Base-by-base conservation (phyloP, 169 alveolate species). In the Plasmodium gallinaceum region DNA sequence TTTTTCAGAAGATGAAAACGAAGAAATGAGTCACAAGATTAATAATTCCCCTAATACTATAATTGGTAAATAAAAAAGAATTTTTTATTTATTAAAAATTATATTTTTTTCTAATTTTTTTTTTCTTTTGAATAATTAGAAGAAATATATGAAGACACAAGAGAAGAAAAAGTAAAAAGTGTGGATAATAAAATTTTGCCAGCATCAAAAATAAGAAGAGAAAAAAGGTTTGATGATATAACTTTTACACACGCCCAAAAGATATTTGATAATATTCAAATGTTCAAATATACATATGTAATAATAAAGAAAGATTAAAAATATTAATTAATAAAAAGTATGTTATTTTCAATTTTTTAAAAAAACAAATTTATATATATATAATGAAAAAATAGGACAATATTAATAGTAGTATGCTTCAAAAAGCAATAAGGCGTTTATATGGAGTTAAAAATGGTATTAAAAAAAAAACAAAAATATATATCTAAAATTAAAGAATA, bases 241-340 rank as follows among this genome's bases (percentile, higher is more conserved):
- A 86, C 92, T 43, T 86, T 86, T 24, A 70, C 92, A 48, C 64
- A 86, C 12, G 87, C 92, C 60, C 92, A 86, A 72, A 86, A 86
- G 70, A 86, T 86, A 86, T 70, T 69, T 86, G 92, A 86, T 16
- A 86, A 86, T 39, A 86, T 86, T 64, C 87, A 86, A 66, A 60
- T 10, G 62, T 62, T 71, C 54, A 69, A 86, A 86, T 61, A 86
- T 22, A 39, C 87, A 46, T 61, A 86, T 51, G 92, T 86, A 86
- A 71, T 69, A 51, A 71, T 71, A 16, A 42, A 6, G 14, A 45
- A 32, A 9, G 68, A 24, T n/a, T 18, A 37, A 66, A 66, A 66
- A 42, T 9, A 32, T 37, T 66, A 1, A 32, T 32, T 32, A 32
- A 32, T 32, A 32, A 32, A 32, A 32, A 32, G 4, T 32, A 32